Base-by-base conservation (phyloP, 164 flowering plant genomes). In the Chimonanthus praecox region DNA sequence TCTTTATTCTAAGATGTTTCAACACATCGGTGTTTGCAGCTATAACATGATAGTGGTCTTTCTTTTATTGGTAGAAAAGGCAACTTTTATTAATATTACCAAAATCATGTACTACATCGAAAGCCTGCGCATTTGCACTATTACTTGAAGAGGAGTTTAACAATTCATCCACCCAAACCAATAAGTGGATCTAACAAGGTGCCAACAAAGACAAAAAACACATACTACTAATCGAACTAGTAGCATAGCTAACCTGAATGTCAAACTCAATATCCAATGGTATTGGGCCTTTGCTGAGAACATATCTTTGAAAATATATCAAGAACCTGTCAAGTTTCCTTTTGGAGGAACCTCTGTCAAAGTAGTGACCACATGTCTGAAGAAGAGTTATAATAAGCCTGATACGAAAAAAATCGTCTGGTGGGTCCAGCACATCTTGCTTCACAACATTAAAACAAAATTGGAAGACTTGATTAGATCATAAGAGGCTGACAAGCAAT, bases 211-310 rank as follows among this genome's bases (percentile, higher is more conserved):
- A 33, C 33, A 33, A 33, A 33, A 33, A 33, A 1, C 33, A 33
- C 33, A 33, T 33, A 33, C 33, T 6, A 16, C 65, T 62, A n/a
- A 4, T 62, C 0, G 20, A 49, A n/a, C 11, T 68, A 64, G 48
- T 20, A 68, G 70, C 46, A 69, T 16, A 15, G 84, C 94, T 75
- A 60, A 92, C 99, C 99, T 96, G 99, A 73, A 96, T 82, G 83
- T 96, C 99, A 81, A 96, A 96, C 79, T 96, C 99, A 76, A 96
- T 81, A 82, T 96, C 99, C 61, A 96, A 79, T 2, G 99, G 99
- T 18, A 94, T 79, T 70, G 85, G 81, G 68, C 97, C 95, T 87
- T 96, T 96, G 89, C 90, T 83, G 64, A 96, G 87, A 76, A 91
- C 89, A 72, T 90, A 96, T 73, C 97, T 83, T 82, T 96, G 99